Percentiles rank a stretch among this genome's conserved stretches.
These are phyloP conservation scores for Cardiosporidium cionae DNA, from an alignment of 169 alveolate species.

Conservation along the genomic window DNA sequence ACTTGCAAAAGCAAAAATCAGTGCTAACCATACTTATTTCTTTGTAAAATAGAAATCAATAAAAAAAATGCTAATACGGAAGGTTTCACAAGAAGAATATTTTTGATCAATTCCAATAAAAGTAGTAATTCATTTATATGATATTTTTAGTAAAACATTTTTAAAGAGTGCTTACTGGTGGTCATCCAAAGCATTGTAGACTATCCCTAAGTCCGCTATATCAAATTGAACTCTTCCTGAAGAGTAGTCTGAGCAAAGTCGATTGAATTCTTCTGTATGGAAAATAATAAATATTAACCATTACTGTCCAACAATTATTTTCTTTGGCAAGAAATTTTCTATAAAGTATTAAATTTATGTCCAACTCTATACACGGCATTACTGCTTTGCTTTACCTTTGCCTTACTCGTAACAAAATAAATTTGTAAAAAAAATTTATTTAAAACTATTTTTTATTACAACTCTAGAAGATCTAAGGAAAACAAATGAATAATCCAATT, in stretches of 20 bases:
- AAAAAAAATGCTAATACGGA: background rate
- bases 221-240: conserved; percentile 73
- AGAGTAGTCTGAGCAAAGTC: conserved; percentile 78
- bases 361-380: too few relatives aligned
- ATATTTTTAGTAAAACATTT: too few relatives aligned
- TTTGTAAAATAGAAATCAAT: background rate
- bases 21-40: background rate
- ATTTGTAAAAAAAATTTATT: too few relatives aligned
- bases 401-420: too few relatives aligned
- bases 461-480: too few relatives aligned
- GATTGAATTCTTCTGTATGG: conserved; percentile 69
- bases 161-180: conserved; percentile 55
- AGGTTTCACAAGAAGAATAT: background rate
- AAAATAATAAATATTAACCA: background rate
- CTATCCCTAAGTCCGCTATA: conserved; percentile 69
- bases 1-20: background rate
- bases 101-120: background rate
- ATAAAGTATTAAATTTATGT: too few relatives aligned
- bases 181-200: conserved; percentile 76
- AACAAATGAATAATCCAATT: too few relatives aligned
- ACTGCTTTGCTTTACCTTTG: too few relatives aligned
- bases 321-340: too few relatives aligned
- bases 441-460: too few relatives aligned
- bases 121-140: background rate
- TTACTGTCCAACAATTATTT: too few relatives aligned